Conservation (phyloP, 2,329 filamentous ascomycete species). For the Atkinsonella texensis region DNA sequence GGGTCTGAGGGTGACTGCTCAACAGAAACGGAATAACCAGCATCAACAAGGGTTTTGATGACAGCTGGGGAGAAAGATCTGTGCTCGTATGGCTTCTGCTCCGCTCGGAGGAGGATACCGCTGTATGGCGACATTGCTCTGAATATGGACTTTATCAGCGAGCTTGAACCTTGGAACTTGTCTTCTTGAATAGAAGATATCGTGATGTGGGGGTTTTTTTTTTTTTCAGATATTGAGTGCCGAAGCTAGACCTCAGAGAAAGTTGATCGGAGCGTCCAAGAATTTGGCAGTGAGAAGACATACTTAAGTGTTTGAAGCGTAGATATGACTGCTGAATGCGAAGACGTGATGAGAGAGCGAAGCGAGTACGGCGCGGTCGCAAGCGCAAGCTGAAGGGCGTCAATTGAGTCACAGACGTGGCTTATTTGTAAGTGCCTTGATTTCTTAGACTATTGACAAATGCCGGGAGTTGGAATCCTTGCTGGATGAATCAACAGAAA, state of each 20-base stretch:
- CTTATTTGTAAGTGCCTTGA: not conserved
- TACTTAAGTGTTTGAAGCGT: not conserved
- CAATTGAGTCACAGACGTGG: not conserved
- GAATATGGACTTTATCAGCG: not conserved
- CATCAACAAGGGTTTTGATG: constrained; percentile 45
- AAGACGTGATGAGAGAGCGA: not conserved
- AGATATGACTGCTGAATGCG: not conserved
- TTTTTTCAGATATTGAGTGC: too few species aligned
- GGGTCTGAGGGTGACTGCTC: constrained; percentile 35
- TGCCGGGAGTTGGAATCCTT: not conserved
- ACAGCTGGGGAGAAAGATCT: constrained; percentile 31
- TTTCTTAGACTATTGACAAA: not conserved
- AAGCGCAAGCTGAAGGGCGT: not conserved
- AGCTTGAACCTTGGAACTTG: not conserved
- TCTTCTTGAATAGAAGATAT: too few species aligned
- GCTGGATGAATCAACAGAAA: not conserved
- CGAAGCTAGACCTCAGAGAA: too few species aligned
- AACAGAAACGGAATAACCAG: constrained; percentile 56
- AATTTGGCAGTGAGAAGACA: not conserved
- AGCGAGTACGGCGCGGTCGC: not conserved
- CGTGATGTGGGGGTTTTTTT: too few species aligned
- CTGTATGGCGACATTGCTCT: constrained; percentile 17
- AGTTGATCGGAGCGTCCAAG: not conserved
- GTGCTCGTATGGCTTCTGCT: constrained; percentile 30
- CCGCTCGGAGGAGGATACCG: constrained; percentile 41